Evolutionary conservation across 1,284 basidiomycete species (phyloP), one percentile per base, ranked within the genome.

Genomic region (Chiua sp.): DNA sequence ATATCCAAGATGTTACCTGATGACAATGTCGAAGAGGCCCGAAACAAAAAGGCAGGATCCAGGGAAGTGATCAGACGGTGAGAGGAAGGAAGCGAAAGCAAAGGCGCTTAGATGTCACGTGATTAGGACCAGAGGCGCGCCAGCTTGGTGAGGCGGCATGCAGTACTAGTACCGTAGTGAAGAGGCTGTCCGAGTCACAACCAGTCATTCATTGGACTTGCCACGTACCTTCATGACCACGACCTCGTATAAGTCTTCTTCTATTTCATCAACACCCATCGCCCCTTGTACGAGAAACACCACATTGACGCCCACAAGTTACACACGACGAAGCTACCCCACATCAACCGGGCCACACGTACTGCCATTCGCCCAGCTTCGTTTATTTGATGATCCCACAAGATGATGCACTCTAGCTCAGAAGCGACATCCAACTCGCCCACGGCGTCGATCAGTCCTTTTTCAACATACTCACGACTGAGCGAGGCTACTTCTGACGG

Each of bases 401-500:
- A 49, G 53, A 58, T 58, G 57, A 58, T 50, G 7, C 57, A 56
- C 48, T 58, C 57, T 23, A 58, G 57, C 30, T 58, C 57, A 37
- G 57, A 58, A 56, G 55, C 61, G 56, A 69, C 68, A 56, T 59
- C 61, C 51, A 67, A 61, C 55, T 72, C 68, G 11, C 70, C 68
- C 47, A 50, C 64, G 26, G 26, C 26, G 46, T 56, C 63, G 55
- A 68, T 69, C 57, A 69, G 68, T 57, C 68, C 68, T 18, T 70
- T 70, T 60, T 70, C 73, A 3, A 75, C 72, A 2, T 76, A 72
- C 59, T 76, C 72, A 54, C 68, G 63, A 20, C 59, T 78, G 57
- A 88, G 87, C 63, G 87, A 87, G 59, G 81, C 82, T 35, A 91
- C 89, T 47, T 90, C 90, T 44, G 90, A 91, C 71, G 84, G 85